Evolutionary conservation across 75 land plant genomes (phyloP).

Genomic region (Pseudotsuga menziesii): DNA sequence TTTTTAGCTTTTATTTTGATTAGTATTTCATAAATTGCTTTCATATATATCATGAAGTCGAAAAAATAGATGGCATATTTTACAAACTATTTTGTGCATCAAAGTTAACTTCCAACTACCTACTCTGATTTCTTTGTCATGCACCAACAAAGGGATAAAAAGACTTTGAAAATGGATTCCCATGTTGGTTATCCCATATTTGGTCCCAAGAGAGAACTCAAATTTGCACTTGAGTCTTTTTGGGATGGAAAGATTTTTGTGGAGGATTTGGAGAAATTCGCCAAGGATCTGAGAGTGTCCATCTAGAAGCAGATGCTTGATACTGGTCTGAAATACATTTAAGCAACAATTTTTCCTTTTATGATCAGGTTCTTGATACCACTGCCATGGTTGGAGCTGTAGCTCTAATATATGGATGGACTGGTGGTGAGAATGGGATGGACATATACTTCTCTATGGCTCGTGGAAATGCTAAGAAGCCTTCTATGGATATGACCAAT

Average conservation of each 20-base stretch:
- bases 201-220: slow-evolving; percentile 49
- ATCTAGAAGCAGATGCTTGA: slow-evolving; percentile 42
- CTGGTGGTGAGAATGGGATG: slow-evolving; percentile 35
- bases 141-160: not conserved
- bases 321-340: slow-evolving; percentile 28
- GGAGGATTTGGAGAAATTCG: slow-evolving; percentile 32
- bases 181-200: slow-evolving; percentile 32
- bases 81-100: too few species aligned
- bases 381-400: slow-evolving; percentile 48
- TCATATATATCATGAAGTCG: too few species aligned
- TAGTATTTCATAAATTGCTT: too few species aligned
- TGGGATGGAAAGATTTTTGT: slow-evolving; percentile 37
- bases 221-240: slow-evolving; percentile 45
- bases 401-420: slow-evolving; percentile 36
- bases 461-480: slow-evolving; percentile 36
- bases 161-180: slow-evolving; percentile 18
- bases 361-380: slow-evolving; percentile 47
- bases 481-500: slow-evolving; percentile 58
- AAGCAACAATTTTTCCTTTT: slow-evolving; percentile 50
- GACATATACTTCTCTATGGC: slow-evolving; percentile 52
- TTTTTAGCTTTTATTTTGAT: too few species aligned
- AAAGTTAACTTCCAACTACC: too few species aligned
- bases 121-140: too few species aligned
- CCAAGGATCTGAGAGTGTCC: slow-evolving; percentile 31
- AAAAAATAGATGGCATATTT: too few species aligned